Percentiles rank a stretch among this genome's conserved stretches.
Evolutionary conservation across 129 eudicot genomes (phyloP).

Genomic region (Lactuca saligna): DNA sequence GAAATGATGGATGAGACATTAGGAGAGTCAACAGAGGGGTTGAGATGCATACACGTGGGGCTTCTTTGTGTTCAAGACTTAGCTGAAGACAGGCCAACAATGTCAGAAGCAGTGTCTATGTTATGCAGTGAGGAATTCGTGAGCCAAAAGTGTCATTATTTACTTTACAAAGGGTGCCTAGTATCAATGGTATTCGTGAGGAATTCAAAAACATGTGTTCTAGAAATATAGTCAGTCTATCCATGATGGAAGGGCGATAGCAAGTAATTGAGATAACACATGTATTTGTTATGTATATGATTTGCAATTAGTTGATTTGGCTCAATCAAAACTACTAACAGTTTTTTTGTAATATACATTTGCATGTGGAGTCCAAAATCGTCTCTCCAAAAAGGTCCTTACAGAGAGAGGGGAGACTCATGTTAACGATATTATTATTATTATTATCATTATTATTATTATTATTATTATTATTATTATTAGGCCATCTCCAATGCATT

Average conservation of each 20-base stretch:
- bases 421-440: too few relatives aligned
- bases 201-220: conserved; percentile 12
- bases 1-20: conserved; percentile 31
- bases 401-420: too few relatives aligned
- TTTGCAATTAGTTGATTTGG: too few relatives aligned
- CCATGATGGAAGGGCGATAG: conserved; percentile 27
- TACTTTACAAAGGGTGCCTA: conserved; percentile 22
- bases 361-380: too few relatives aligned
- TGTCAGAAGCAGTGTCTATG: conserved; percentile 29
- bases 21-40: conserved; percentile 6
- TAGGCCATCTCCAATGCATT: too few relatives aligned
- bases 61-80: conserved; percentile 40
- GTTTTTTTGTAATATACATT: too few relatives aligned
- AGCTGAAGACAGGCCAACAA: conserved; percentile 29
- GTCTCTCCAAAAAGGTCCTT: too few relatives aligned
- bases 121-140: conserved; percentile 22
- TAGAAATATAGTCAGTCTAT: conserved; percentile 15
- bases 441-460: too few relatives aligned
- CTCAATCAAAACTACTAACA: too few relatives aligned
- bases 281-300: too few relatives aligned
- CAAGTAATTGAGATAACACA: too few relatives aligned
- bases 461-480: too few relatives aligned
- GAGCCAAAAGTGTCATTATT: conserved; percentile 31
- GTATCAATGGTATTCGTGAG: neutral
- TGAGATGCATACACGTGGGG: conserved; percentile 40